These are phyloP conservation scores for Tanacetum coccineum DNA, from an alignment of 129 eudicot species.

Conservation along the genomic window DNA sequence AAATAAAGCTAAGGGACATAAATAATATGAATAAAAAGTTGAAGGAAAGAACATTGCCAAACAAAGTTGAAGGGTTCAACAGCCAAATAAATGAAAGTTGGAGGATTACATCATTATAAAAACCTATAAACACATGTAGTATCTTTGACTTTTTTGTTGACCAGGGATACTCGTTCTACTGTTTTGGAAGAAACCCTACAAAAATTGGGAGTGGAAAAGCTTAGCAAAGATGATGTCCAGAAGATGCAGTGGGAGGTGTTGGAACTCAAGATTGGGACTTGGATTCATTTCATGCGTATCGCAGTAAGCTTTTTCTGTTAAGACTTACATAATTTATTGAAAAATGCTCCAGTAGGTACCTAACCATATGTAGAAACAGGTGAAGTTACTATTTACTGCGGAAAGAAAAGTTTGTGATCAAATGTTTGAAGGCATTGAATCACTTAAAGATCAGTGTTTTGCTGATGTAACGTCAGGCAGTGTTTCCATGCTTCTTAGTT, in stretches of 20 bases:
- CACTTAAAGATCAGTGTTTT: slow-evolving; percentile 88
- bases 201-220: slow-evolving; percentile 94
- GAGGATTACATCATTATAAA: not conserved
- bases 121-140: not conserved
- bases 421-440: slow-evolving; percentile 86
- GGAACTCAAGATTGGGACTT: slow-evolving; percentile 96
- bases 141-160: slow-evolving; percentile 14
- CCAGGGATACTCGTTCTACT: slow-evolving; percentile 86
- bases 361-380: slow-evolving; percentile 47
- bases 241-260: slow-evolving; percentile 99
- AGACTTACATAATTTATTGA: not conserved
- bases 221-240: slow-evolving; percentile 97
- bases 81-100: not conserved
- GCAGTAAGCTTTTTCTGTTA: slow-evolving; percentile 58
- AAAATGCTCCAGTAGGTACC: slow-evolving; percentile 13
- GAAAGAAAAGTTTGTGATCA: slow-evolving; percentile 95
- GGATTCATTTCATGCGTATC: slow-evolving; percentile 99
- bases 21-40: too few species aligned
- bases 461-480: slow-evolving; percentile 94
- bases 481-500: slow-evolving; percentile 91
- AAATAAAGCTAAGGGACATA: too few species aligned
- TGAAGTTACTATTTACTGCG: slow-evolving; percentile 89
- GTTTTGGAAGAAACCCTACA: slow-evolving; percentile 92
- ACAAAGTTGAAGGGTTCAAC: too few species aligned
- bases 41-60: too few species aligned